phyloP scores from a whole-genome alignment of 2,329 filamentous ascomycete species.

The Sodiomyces alkalinus region DNA sequence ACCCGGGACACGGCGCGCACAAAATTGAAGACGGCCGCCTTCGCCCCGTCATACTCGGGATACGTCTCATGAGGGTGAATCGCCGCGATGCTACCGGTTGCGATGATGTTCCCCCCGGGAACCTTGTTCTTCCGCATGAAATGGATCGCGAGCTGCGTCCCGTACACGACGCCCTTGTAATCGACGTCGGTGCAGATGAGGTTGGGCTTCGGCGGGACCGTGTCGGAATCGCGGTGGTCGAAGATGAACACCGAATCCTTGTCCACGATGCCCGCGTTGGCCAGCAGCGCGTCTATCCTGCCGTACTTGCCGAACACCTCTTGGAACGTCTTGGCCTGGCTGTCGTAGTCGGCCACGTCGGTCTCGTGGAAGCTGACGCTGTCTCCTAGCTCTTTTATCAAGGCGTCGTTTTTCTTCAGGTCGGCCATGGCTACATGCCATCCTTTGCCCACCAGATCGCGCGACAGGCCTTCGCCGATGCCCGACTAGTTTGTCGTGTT shows the following conservation, averaged over 20 bases:
- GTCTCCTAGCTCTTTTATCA: conserved; percentile 18
- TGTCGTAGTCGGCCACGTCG: conserved; percentile 30
- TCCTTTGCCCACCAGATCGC: conserved; percentile 11
- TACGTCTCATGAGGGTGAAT: conserved; percentile 26
- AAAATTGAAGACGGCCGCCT: conserved; percentile 28
- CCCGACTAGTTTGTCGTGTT: conserved; percentile 21
- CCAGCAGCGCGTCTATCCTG: conserved; percentile 30
- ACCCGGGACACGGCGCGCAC: conserved; percentile 21
- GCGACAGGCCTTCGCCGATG: conserved; percentile 26
- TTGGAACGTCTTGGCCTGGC: conserved; percentile 25
- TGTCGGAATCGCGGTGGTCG: conserved; percentile 6
- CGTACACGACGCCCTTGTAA: conserved; percentile 34
- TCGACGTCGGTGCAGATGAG: conserved; percentile 29
- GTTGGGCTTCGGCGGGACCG: conserved; percentile 27
- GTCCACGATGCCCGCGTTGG: conserved; percentile 36
- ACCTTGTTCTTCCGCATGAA: conserved; percentile 34
- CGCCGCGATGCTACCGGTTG: conserved; percentile 25
- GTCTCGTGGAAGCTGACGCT: conserved; percentile 25
- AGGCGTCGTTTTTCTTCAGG: conserved; percentile 14
- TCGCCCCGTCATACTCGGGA: conserved; percentile 35
- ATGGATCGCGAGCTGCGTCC: conserved; percentile 31
- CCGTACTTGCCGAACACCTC: conserved; percentile 25
- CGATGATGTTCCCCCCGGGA: conserved; percentile 26
- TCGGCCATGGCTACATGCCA: conserved; percentile 22
- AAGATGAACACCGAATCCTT: conserved; percentile 26